Evolutionary conservation across 2,329 filamentous ascomycete genomes (phyloP), one percentile per base, ranked within the genome.

Genomic region (Pseudogymnoascus sp.): DNA sequence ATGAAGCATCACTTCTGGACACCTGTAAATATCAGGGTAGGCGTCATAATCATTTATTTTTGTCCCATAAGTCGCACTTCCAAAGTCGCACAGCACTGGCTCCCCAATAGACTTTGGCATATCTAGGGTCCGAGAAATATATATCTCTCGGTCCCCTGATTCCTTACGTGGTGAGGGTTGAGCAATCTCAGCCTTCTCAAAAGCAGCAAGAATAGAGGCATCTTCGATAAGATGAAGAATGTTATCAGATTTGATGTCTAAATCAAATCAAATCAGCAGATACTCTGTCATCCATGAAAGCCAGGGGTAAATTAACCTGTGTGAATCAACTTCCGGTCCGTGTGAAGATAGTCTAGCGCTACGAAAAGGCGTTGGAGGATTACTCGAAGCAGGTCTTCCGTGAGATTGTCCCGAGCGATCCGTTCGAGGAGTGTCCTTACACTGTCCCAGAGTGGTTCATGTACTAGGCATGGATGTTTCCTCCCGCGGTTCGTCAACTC

Each of bases 41-140:
- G 75, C 65, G 36, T 75, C 72, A 9, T 74, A 67, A 2, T 55
- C 29, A 55, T 77, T 75, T 5, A 74, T 55, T 18, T 52, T 15
- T 10, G 73, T 72, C 1, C 76, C 75, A 0, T n/a, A 0, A 4
- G 79, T 69, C 1, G 78, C 78, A 0, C 76, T 77, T 8, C 79
- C 79, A 64, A 82, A 80, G 62, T 82, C 80, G 61, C 79, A 79
- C 4, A 81, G 70, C 0, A 80, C 70, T 0, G 74, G 73, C 0
- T 69, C 69, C 0, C 75, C 74, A 29, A 64, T 63, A 5, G 65
- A 39, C 13, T 69, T 70, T 0, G 74, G 74, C 59, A 73, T 67
- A 63, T 66, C 60, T 10, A 80, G 71, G 27, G 73, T 66, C 3
- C 73, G 75, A 8, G 77, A 80, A 0, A 69, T 5, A 62, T 80